Base-by-base conservation (phyloP, 805 yeast species). In the Blastobotrys peoriensis region DNA sequence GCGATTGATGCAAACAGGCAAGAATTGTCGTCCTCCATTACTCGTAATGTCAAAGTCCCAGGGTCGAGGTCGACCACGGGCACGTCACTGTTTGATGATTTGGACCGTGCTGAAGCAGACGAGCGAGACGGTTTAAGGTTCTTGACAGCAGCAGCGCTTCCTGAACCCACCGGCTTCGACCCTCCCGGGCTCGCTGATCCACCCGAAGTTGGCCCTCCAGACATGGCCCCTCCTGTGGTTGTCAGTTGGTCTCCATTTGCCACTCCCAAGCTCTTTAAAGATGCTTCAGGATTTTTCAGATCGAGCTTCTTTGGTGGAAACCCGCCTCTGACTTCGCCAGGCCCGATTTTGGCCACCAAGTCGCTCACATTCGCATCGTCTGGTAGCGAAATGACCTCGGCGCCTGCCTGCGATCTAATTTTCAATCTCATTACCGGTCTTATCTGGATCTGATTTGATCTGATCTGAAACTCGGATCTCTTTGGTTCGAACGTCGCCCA, bases 1-100 rank as follows among this genome's bases (percentile, higher is more conserved):
- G 79, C 69, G 1, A 84, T 68, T 0, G 89, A 71, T 53, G 83
- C 77, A 64, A 84, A 84, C 43, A 84, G 63, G 57, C 94, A 84
- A 5, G 91, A 81, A 58, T 84, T 84, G 60, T 84, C 91, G 57
- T 84, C 88, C 0, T 85, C 82, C 45, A 83, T 76, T 40, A 74
- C 72, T 22, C 85, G 71, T 5, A 81, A 64, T 5, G 73, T 68
- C 16, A 79, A 54, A 25, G 30, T 13, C 13, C 10, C 10, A 25
- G 30, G 13, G 13, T 13, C 30, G 13, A 25, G 10, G 8, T 13
- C 13, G 18, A 54, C 56, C 15, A 20, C 21, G 20, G 47, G 16
- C 48, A 25, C n/a, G 50, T 4, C 61, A 9, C 47, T 40, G 43
- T 53, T 5, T 18, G 23, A 33, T 36, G 10, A 41, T 3, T 10